phyloP scores from a whole-genome alignment of 257 asterid genomes.

The Solanum phureja region DNA sequence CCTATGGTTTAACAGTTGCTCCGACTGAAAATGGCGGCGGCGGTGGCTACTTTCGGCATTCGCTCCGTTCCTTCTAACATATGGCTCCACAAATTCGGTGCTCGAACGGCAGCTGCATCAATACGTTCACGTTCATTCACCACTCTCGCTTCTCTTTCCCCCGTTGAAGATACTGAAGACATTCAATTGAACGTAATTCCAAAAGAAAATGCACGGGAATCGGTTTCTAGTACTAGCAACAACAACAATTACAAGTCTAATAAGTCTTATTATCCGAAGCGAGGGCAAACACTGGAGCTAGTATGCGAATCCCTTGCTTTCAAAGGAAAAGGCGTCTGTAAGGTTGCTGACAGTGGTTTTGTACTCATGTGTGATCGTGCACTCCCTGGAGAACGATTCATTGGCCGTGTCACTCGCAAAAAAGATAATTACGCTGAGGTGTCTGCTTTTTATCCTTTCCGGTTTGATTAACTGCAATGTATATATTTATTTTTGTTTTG shows the following conservation, averaged over 20 bases:
- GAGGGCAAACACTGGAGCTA: slow-evolving; percentile 81
- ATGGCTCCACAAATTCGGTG: slow-evolving; percentile 32
- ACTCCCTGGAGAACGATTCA: slow-evolving; percentile 81
- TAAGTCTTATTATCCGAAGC: slow-evolving; percentile 50
- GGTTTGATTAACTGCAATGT: background rate
- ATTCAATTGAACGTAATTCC: background rate
- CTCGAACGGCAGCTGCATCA: background rate
- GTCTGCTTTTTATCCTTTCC: background rate
- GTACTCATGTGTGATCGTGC: slow-evolving; percentile 87
- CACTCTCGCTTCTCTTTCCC: slow-evolving; percentile 27
- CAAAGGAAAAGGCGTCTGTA: slow-evolving; percentile 88
- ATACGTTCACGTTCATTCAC: slow-evolving; percentile 13
- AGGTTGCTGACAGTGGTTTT: slow-evolving; percentile 70
- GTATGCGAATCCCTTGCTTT: slow-evolving; percentile 81
- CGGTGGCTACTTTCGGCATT: slow-evolving; percentile 25
- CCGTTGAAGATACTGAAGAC: slow-evolving; percentile 31
- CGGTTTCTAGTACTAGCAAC: background rate
- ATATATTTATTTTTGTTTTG: background rate
- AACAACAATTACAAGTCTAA: background rate
- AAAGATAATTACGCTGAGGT: slow-evolving; percentile 82
- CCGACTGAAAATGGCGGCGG: slow-evolving; percentile 23
- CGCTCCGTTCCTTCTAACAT: slow-evolving; percentile 36
- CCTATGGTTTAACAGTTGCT: background rate
- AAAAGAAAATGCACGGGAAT: background rate
- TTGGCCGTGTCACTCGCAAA: slow-evolving; percentile 77